These are phyloP conservation scores for Hirschfeldia incana DNA, from an alignment of 345 rosid genomes.

Conservation along the genomic window DNA sequence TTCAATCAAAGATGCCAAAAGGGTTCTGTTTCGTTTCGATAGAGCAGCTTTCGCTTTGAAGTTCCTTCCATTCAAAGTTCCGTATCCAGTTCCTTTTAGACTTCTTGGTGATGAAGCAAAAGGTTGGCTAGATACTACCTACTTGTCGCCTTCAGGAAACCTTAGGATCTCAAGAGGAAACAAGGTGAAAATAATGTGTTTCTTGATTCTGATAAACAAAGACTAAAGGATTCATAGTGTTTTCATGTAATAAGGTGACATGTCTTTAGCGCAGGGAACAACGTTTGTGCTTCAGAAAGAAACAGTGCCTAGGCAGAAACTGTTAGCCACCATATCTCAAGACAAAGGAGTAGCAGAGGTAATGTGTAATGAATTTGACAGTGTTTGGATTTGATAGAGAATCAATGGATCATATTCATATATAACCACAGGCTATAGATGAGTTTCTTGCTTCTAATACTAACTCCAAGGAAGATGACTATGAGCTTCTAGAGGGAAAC, in stretches of 20 bases:
- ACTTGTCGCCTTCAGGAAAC: constrained; percentile 81
- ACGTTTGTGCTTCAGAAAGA: constrained; percentile 92
- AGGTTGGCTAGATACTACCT: constrained; percentile 91
- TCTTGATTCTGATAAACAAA: constrained; percentile 6
- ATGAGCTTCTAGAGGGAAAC: constrained; percentile 72
- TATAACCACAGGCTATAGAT: constrained; percentile 61
- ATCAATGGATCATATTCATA: constrained; percentile 8
- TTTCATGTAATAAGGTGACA: constrained; percentile 16
- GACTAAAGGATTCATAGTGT: not conserved
- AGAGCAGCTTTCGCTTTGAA: constrained; percentile 78
- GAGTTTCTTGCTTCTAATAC: constrained; percentile 51
- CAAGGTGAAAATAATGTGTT: constrained; percentile 58
- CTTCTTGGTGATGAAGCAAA: constrained; percentile 98
- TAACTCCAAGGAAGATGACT: constrained; percentile 41
- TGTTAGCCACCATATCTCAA: constrained; percentile 69
- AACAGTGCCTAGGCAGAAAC: constrained; percentile 72
- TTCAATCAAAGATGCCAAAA: constrained; percentile 56
- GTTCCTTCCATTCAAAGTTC: constrained; percentile 87
- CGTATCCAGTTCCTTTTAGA: constrained; percentile 92
- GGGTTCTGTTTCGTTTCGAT: constrained; percentile 75
- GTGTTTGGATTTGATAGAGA: not conserved
- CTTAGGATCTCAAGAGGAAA: constrained; percentile 91
- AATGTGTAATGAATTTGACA: constrained; percentile 22
- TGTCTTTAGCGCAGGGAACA: constrained; percentile 89
- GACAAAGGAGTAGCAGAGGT: constrained; percentile 63